Conservation (phyloP, 257 asterid species). For the Echites panduratus region DNA sequence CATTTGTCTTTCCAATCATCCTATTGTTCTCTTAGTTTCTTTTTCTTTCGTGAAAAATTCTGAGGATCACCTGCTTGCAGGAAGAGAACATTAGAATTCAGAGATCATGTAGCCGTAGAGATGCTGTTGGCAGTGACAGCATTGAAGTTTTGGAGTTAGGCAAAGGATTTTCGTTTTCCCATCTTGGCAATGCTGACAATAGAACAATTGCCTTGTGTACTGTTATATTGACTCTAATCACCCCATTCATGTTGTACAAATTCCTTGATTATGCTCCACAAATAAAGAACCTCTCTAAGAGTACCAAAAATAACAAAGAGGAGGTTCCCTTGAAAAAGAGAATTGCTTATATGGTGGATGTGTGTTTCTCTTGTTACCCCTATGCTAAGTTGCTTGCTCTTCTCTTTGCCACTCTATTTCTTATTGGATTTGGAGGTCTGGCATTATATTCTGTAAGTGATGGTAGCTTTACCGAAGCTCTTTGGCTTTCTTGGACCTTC, state of each 20-base stretch:
- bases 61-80: slow-evolving; percentile 42
- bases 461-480: slow-evolving; percentile 81
- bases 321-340: slow-evolving; percentile 84
- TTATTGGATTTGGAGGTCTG: slow-evolving; percentile 88
- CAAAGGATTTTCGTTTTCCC: slow-evolving; percentile 32
- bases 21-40: background rate
- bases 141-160: slow-evolving; percentile 33
- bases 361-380: slow-evolving; percentile 90
- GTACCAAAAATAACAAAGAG: slow-evolving; percentile 53
- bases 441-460: slow-evolving; percentile 93
- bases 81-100: slow-evolving; percentile 53
- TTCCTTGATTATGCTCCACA: slow-evolving; percentile 69
- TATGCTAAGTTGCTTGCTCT: slow-evolving; percentile 96
- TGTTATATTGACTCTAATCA: slow-evolving; percentile 57
- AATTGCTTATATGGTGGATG: slow-evolving; percentile 85
- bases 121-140: slow-evolving; percentile 23
- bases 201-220: slow-evolving; percentile 66
- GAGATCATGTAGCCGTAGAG: slow-evolving; percentile 34
- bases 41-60: slow-evolving; percentile 10
- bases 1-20: background rate
- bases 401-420: slow-evolving; percentile 88
- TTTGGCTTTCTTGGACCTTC: slow-evolving; percentile 95
- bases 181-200: slow-evolving; percentile 38
- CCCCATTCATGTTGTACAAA: slow-evolving; percentile 67
- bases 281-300: slow-evolving; percentile 43